Percentiles rank a stretch among this genome's conserved stretches.
Conservation (phyloP, 352 stramenopile species). For the Stramenopiles sp. region DNA sequence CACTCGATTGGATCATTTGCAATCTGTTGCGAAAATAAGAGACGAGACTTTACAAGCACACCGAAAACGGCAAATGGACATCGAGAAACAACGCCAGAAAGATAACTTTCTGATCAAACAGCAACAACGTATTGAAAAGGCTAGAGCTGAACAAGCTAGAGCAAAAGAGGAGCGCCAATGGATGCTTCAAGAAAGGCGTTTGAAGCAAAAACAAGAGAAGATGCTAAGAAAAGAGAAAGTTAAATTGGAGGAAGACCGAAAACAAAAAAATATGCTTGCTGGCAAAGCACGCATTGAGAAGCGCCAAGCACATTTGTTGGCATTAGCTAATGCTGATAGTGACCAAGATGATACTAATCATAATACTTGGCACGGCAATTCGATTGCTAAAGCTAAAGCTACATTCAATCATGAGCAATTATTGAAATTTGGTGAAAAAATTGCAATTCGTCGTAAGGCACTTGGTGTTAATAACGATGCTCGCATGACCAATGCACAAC, state of each 20-base stretch:
- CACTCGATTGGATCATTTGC: not conserved
- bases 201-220: not conserved
- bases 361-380: not conserved
- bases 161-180: not conserved
- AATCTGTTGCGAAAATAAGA: not conserved
- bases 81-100: not conserved
- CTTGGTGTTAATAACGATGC: not conserved
- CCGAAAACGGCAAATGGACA: not conserved
- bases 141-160: not conserved
- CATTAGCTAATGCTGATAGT: not conserved
- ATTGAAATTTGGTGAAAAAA: not conserved
- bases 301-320: not conserved
- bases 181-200: not conserved
- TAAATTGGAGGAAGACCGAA: not conserved
- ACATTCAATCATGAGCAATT: not conserved
- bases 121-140: not conserved
- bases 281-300: not conserved
- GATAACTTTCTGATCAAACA: not conserved
- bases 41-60: not conserved
- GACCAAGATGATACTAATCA: not conserved
- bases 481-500: not conserved
- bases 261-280: not conserved
- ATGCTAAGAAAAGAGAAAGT: not conserved
- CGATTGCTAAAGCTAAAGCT: not conserved
- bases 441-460: not conserved